phyloP scores from a whole-genome alignment of 495 filamentous ascomycete genomes.

The Penicillium silybi region DNA sequence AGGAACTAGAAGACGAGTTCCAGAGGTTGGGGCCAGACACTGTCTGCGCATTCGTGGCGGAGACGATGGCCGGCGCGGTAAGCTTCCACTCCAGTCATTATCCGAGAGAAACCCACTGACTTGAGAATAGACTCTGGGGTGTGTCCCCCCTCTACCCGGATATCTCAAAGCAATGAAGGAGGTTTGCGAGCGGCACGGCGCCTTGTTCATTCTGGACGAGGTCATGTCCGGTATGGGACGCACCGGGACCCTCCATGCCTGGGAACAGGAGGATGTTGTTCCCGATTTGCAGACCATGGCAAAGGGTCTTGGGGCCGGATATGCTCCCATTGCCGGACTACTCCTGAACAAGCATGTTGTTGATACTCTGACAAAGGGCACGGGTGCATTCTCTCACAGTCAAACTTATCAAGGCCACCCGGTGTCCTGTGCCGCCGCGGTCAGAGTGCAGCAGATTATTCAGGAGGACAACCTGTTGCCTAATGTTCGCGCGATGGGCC shows the following conservation, averaged over 20 bases:
- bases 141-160: constrained; percentile 52
- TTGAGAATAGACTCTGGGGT: constrained; percentile 44
- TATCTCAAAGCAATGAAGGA: constrained; percentile 56
- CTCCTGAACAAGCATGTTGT: constrained; percentile 49
- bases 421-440: constrained; percentile 44
- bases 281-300: constrained; percentile 61
- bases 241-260: constrained; percentile 59
- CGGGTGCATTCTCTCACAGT: constrained; percentile 45
- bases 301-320: constrained; percentile 60
- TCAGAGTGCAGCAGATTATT: constrained; percentile 46
- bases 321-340: constrained; percentile 54
- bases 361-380: constrained; percentile 46
- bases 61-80: constrained; percentile 55
- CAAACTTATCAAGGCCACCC: constrained; percentile 55
- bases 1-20: constrained; percentile 73
- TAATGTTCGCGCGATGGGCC: constrained; percentile 45
- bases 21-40: constrained; percentile 59
- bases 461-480: constrained; percentile 38
- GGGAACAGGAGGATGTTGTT: constrained; percentile 54
- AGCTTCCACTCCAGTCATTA: constrained; percentile 5
- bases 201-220: constrained; percentile 63
- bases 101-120: neutral
- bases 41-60: constrained; percentile 69
- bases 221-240: constrained; percentile 72
- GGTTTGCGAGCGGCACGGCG: constrained; percentile 58